Evolutionary conservation across 129 eudicot species (phyloP), one percentile per base, ranked within the genome.

Genomic region (Dittrichia graveolens): DNA sequence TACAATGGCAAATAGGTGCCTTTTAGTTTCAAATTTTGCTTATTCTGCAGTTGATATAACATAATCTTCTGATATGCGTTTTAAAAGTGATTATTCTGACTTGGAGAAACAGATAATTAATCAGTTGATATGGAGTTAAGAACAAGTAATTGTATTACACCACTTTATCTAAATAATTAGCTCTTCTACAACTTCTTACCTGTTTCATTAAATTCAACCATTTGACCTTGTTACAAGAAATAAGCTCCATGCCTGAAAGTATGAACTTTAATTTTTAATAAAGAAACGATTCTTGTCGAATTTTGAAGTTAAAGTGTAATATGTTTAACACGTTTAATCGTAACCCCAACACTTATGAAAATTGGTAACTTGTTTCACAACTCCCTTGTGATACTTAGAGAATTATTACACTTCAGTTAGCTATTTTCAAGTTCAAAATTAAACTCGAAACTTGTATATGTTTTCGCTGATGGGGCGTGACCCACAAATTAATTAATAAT

Each of bases 41-140:
- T 38, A 16, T 66, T 24, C 46, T 66, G 35, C 46, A 4, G 24
- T 60, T 60, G 24, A 24, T 56, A 19, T 7, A n/a, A 1, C 19
- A 56, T 5, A 18, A 42, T 14, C n/a, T 40, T 58, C 40, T 50
- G 40, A 40, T 70, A 39, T 47, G 34, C 42, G 42, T 69, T 39
- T 19, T n/a, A 15, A 69, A 50, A 39, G 48, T 53, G 50, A 42
- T 38, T 69, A 67, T 67, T 67, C 24, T 31, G 12, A 37, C 13
- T 50, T 67, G 60, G n/a, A 16, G 38, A 31, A 46, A 24, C 13
- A 19, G 16, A 45, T 47, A 31, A 12, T 47, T 44, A 47, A 31
- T 6, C 11, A 46, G 12, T 46, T 52, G 57, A 24, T 44, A 24
- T 31, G 19, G 19, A 24, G 56, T 42, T 0, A 66, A 31, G 71